Evolutionary conservation across 2,329 filamentous ascomycete genomes (phyloP).

Genomic region (Penicillium fuscoglaucum): DNA sequence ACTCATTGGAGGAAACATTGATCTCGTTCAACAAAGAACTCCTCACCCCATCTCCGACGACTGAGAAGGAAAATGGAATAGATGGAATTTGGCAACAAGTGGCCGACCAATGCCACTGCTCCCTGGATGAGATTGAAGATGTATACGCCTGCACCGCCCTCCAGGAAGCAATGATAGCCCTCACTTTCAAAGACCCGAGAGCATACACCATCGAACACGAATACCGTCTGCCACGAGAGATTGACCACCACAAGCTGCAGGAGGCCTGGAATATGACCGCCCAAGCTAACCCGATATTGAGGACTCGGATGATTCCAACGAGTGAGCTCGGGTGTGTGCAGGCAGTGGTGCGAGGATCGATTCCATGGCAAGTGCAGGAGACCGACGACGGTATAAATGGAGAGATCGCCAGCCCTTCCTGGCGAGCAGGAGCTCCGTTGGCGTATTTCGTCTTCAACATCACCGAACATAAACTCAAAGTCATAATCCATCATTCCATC

Average conservation of each 20-base stretch:
- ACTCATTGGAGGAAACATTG: neutral
- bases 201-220: conserved; percentile 17
- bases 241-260: neutral
- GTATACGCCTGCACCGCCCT: conserved; percentile 15
- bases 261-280: conserved; percentile 4
- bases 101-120: conserved; percentile 5
- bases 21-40: neutral
- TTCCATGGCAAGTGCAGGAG: conserved; percentile 8
- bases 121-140: conserved; percentile 12
- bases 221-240: conserved; percentile 7
- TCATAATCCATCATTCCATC: conserved; percentile 20
- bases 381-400: neutral
- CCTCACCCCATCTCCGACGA: neutral
- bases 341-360: conserved; percentile 8
- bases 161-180: conserved; percentile 18
- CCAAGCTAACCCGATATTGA: conserved; percentile 16
- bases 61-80: neutral
- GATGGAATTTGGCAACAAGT: neutral
- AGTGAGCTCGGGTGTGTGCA: conserved; percentile 13
- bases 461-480: neutral
- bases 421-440: conserved; percentile 7
- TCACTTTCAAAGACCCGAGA: conserved; percentile 9
- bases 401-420: neutral
- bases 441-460: conserved; percentile 9
- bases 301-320: conserved; percentile 16